phyloP scores from a whole-genome alignment of 148 eudicot species.

The Silene latifolia region DNA sequence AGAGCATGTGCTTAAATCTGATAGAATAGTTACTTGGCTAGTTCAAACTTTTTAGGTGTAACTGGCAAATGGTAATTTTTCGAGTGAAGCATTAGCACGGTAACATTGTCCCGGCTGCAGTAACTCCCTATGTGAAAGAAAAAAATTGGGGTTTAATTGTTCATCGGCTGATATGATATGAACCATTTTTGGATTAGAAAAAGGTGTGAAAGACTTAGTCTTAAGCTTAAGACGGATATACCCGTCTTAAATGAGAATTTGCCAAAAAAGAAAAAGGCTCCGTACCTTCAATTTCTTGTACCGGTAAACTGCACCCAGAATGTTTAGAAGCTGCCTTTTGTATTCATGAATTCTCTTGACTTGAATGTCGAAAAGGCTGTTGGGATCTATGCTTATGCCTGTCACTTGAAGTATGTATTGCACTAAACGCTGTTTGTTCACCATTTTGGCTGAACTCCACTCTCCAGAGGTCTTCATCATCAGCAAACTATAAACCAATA shows the following conservation, averaged over 20 bases:
- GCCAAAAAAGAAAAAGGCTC: background rate
- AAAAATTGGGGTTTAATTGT: background rate
- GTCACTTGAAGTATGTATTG: slow-evolving; percentile 73
- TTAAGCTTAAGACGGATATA: too few species aligned
- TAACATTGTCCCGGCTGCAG: too few species aligned
- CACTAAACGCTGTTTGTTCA: slow-evolving; percentile 80
- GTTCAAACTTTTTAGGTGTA: slow-evolving; percentile 1
- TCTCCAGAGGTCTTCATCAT: slow-evolving; percentile 67
- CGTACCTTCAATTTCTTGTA: slow-evolving; percentile 95
- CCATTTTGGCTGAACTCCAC: slow-evolving; percentile 97
- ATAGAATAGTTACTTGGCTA: background rate
- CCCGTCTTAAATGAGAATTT: too few species aligned
- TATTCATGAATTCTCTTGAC: slow-evolving; percentile 98
- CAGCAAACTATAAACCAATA: slow-evolving; percentile 61
- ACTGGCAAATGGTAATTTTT: background rate
- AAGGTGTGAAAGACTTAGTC: background rate
- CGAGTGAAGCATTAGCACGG: background rate
- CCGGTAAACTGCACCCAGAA: slow-evolving; percentile 80
- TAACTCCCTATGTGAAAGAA: too few species aligned
- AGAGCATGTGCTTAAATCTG: too few species aligned
- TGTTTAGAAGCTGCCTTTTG: slow-evolving; percentile 91
- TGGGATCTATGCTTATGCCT: slow-evolving; percentile 82
- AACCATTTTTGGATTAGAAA: background rate
- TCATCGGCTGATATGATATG: background rate
- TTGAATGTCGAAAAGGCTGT: slow-evolving; percentile 92